Evolutionary conservation across 345 rosid genomes (phyloP).

Genomic region (Eucalyptus erythrocorys): DNA sequence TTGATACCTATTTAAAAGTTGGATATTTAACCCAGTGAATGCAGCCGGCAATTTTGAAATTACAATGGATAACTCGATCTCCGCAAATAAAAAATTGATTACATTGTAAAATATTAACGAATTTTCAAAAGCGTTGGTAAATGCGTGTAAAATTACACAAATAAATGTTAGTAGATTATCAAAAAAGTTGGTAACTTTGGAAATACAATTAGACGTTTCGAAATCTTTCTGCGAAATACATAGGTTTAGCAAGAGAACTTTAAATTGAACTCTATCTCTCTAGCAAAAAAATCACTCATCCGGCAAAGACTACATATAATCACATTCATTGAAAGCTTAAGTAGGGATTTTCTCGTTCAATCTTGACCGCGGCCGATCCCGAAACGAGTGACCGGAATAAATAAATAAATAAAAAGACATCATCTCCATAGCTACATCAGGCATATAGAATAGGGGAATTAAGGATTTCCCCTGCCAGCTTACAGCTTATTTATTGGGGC

Average conservation of each 20-base stretch:
- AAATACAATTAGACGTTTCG: background rate
- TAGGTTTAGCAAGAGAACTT: background rate
- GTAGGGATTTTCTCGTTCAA: background rate
- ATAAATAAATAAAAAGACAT: background rate
- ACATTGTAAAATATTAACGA: background rate
- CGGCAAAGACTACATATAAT: background rate
- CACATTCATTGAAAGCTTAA: background rate
- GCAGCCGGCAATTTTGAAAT: background rate
- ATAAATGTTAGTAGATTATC: background rate
- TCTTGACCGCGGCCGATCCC: background rate
- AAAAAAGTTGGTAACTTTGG: background rate
- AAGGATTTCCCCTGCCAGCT: background rate
- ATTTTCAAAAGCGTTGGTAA: background rate
- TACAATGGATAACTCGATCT: background rate
- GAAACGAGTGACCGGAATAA: background rate
- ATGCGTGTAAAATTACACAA: background rate
- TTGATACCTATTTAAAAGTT: background rate
- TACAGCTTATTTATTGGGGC: background rate
- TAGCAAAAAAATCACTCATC: background rate
- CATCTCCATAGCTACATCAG: background rate
- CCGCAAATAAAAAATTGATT: background rate
- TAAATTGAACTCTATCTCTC: background rate
- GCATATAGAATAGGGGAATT: background rate
- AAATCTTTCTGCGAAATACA: background rate
- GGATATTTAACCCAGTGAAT: background rate